A percentile compares a stretch with the other conserved stretches of the same genome.
Conservation (phyloP, 129 eudicot species). For the Artemisia annua region DNA sequence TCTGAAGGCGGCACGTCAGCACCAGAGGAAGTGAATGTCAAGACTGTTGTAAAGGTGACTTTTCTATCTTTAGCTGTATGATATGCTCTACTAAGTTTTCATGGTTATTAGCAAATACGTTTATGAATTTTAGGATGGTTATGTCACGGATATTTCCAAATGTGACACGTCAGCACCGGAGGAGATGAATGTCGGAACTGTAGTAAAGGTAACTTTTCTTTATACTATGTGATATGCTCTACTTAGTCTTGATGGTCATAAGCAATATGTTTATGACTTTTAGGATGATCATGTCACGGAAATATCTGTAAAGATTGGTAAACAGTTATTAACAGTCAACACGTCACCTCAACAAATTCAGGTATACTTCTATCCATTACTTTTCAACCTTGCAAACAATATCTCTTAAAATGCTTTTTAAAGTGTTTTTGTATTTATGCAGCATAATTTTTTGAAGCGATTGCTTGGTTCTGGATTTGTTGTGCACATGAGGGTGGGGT, state of each 20-base stretch:
- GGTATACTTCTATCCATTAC: conserved; percentile 25
- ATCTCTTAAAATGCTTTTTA: background rate
- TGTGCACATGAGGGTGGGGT: conserved; percentile 50
- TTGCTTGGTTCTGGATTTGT: conserved; percentile 48
- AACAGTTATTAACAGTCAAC: conserved; percentile 37
- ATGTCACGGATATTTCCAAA: too few species aligned
- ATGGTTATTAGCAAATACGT: too few species aligned
- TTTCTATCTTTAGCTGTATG: conserved; percentile 13
- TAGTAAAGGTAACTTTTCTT: too few species aligned
- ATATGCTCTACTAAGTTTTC: background rate
- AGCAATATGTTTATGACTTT: conserved; percentile 12
- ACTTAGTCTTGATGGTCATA: conserved; percentile 7
- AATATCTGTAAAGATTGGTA: conserved; percentile 42
- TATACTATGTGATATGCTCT: background rate
- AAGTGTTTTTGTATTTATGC: conserved; percentile 10
- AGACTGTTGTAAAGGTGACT: conserved; percentile 39
- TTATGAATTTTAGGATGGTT: too few species aligned
- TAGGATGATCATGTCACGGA: conserved; percentile 42
- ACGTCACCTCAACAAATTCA: conserved; percentile 42
- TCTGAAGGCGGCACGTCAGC: conserved; percentile 29
- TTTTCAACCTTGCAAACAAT: background rate
- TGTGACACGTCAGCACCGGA: too few species aligned
- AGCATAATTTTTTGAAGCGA: conserved; percentile 51
- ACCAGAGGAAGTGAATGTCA: conserved; percentile 25
- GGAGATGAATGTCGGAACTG: too few species aligned